Conservation (phyloP, 1,284 basidiomycete species). For the Ganoderma boninense region DNA sequence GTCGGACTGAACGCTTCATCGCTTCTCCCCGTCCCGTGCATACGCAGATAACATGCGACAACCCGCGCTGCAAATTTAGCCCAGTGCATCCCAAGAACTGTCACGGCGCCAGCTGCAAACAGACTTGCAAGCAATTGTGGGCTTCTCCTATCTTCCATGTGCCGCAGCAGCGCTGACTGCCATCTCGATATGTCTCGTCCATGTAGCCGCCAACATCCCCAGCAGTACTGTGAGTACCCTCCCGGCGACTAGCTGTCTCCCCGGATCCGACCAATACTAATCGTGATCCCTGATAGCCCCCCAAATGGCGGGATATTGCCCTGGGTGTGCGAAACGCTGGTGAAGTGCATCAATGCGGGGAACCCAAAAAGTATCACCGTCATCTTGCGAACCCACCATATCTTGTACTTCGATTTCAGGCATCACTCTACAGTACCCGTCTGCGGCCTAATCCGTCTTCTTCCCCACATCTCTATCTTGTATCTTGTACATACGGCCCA, state of each 20-base stretch:
- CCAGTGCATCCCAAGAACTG: constrained; percentile 36
- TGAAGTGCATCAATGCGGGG: neutral
- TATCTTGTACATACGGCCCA: constrained; percentile 1
- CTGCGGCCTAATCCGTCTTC: neutral
- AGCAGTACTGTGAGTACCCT: constrained; percentile 39
- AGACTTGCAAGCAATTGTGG: constrained; percentile 42
- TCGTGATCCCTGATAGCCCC: constrained; percentile 21
- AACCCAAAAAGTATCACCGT: neutral
- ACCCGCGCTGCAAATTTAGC: constrained; percentile 39
- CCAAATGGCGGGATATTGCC: constrained; percentile 29
- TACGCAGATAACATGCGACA: constrained; percentile 37
- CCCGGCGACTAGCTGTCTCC: neutral
- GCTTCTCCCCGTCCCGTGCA: neutral
- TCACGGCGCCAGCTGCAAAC: constrained; percentile 36
- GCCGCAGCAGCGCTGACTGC: constrained; percentile 7
- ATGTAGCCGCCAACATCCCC: constrained; percentile 38
- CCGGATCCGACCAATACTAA: constrained; percentile 1
- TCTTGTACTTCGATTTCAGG: neutral
- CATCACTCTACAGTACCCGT: neutral
- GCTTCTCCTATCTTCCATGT: constrained; percentile 13
- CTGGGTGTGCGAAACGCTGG: constrained; percentile 20
- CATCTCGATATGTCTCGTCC: neutral
- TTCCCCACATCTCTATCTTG: constrained; percentile 1
- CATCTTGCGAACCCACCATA: neutral
- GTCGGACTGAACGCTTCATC: neutral